Evolutionary conservation across 441 rosid genomes (phyloP).

Genomic region (Iberis amara): DNA sequence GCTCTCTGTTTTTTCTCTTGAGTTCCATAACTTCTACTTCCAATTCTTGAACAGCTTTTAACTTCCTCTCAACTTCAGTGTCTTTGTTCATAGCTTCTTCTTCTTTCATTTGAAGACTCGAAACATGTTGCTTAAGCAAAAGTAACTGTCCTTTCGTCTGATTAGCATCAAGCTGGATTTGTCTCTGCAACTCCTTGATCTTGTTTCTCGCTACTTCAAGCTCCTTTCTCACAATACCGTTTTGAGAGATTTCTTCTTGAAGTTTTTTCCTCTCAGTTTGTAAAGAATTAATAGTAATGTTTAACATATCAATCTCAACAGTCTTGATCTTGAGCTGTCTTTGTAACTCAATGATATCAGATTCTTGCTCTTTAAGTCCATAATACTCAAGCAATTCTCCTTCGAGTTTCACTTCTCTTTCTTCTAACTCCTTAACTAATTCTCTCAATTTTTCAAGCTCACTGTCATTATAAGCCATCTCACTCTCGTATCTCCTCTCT

Average conservation of each 20-base stretch:
- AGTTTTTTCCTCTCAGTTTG: constrained; percentile 86
- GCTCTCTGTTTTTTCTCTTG: constrained; percentile 85
- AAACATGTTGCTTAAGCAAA: constrained; percentile 86
- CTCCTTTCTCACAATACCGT: constrained; percentile 53
- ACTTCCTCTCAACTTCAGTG: constrained; percentile 59
- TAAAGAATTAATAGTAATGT: constrained; percentile 70
- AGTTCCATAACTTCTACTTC: constrained; percentile 87
- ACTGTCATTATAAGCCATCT: constrained; percentile 64
- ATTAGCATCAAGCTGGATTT: constrained; percentile 85
- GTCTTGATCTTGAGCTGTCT: constrained; percentile 91
- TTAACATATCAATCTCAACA: constrained; percentile 85
- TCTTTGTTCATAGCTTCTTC: constrained; percentile 73
- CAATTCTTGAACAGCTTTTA: constrained; percentile 62
- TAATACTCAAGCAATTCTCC: constrained; percentile 86
- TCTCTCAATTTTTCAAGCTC: constrained; percentile 65
- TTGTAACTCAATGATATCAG: constrained; percentile 58
- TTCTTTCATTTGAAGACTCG: constrained; percentile 73
- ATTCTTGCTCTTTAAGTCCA: constrained; percentile 88
- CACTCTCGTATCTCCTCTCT: constrained; percentile 51
- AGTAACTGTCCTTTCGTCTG: constrained; percentile 88
- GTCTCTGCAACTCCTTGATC: constrained; percentile 83
- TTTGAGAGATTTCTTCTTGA: constrained; percentile 60
- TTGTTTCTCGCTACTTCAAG: constrained; percentile 72
- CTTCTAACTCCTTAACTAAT: constrained; percentile 79
- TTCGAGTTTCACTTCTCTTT: constrained; percentile 89